A percentile compares a stretch with the other conserved stretches of the same genome.
phyloP scores from a whole-genome alignment of 495 filamentous ascomycete species.

The Tuber aestivum region DNA sequence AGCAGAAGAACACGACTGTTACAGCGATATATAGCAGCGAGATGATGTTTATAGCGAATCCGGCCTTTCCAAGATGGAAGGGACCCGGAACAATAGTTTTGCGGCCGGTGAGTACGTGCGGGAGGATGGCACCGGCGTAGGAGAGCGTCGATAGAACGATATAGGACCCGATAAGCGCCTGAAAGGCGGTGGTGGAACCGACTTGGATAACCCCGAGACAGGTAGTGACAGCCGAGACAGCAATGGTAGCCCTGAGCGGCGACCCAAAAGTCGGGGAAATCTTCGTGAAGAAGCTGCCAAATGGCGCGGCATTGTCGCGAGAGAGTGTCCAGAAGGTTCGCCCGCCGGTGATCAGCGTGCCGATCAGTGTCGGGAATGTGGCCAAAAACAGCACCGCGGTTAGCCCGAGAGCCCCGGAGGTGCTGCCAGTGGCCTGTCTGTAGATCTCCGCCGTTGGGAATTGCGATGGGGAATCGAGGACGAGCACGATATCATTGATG shows the following conservation, averaged over 20 bases:
- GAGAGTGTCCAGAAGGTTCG: constrained; percentile 81
- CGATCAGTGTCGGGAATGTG: constrained; percentile 57
- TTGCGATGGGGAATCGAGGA: constrained; percentile 53
- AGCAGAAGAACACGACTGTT: constrained; percentile 70
- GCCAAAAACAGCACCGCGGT: constrained; percentile 58
- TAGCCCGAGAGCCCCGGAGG: constrained; percentile 49
- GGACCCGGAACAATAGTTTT: constrained; percentile 59
- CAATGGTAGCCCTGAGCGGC: constrained; percentile 64
- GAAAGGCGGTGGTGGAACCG: constrained; percentile 67
- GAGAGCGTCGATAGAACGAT: constrained; percentile 66
- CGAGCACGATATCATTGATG: constrained; percentile 58
- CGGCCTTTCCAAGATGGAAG: constrained; percentile 62
- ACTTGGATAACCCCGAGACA: constrained; percentile 69
- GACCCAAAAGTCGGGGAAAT: constrained; percentile 54
- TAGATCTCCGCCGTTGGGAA: constrained; percentile 79
- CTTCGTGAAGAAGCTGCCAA: constrained; percentile 47
- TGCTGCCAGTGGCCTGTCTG: constrained; percentile 64
- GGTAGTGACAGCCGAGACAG: constrained; percentile 57
- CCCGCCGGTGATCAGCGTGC: constrained; percentile 68
- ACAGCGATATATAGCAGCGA: constrained; percentile 60
- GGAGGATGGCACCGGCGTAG: constrained; percentile 70
- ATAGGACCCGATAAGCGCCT: constrained; percentile 66
- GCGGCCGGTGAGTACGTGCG: constrained; percentile 62
- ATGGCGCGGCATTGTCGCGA: constrained; percentile 62
- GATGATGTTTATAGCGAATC: constrained; percentile 55